A percentile compares a stretch with the other conserved stretches of the same genome.
Evolutionary conservation across 192 early-diverging fungal species (phyloP).

Genomic region (Pilaira anomala): DNA sequence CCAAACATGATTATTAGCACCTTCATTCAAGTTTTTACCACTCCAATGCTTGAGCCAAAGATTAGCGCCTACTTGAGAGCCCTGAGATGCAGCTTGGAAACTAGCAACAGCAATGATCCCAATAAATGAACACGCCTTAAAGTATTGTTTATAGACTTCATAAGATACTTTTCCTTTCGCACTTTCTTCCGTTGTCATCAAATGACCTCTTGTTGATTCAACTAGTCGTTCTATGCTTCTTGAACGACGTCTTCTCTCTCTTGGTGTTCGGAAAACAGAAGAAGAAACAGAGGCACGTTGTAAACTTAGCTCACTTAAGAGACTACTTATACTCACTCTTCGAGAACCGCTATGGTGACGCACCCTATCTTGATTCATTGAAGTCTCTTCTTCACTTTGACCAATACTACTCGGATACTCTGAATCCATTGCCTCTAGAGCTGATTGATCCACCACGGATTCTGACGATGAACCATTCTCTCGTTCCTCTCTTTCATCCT

Average conservation of each 20-base stretch:
- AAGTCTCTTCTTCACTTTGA: constrained; percentile 4
- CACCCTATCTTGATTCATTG: constrained; percentile 6
- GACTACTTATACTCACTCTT: constrained; percentile 13
- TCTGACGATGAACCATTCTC: no score
- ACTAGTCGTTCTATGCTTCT: constrained; percentile 37
- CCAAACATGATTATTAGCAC: constrained; percentile 38
- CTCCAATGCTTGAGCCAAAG: constrained; percentile 79
- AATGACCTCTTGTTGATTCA: constrained; percentile 31
- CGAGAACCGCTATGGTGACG: background rate
- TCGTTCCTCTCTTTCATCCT: background rate
- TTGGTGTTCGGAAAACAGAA: constrained; percentile 22
- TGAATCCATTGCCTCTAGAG: constrained; percentile 5
- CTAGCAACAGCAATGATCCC: constrained; percentile 55
- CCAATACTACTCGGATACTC: background rate
- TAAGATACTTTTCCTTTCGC: constrained; percentile 78
- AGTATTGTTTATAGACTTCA: constrained; percentile 77
- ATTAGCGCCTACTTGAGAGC: constrained; percentile 57
- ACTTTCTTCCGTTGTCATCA: constrained; percentile 79
- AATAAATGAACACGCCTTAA: constrained; percentile 63
- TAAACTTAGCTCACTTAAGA: constrained; percentile 41
- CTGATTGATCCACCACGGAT: background rate
- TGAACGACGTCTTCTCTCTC: constrained; percentile 16
- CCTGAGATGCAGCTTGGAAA: constrained; percentile 55
- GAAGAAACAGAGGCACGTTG: constrained; percentile 56
- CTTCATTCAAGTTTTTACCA: constrained; percentile 47